Base-by-base conservation (phyloP, 2,329 filamentous ascomycete species). In the Helicocarpus griseus region DNA sequence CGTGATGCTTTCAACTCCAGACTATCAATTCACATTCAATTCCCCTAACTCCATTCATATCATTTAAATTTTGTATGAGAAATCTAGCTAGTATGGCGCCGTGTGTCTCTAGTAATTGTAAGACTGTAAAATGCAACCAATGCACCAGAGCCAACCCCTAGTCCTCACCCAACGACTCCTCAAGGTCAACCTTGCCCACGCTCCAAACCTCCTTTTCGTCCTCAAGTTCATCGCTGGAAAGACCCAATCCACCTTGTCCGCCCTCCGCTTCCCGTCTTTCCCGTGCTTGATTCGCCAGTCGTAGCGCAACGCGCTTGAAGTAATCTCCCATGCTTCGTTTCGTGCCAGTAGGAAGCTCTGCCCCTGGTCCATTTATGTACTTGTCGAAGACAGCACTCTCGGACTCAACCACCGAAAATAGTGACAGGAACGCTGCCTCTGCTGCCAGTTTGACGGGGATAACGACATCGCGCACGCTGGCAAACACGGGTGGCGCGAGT, bases 191-290 rank as follows among this genome's bases (percentile, higher is more conserved):
- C 70, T 86, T 90, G 5, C 93, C 93, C 47, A 98, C 86, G 66
- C 87, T 93, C 90, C 89, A 95, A 56, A 98, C 83, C 74, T 98
- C 93, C 69, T 82, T 85, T 74, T 96, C 89, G 70, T 98, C 93
- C 64, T 98, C 93, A 29, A 82, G 74, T 73, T 98, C 93, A 68
- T 98, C 93, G 64, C 87, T 89, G 31, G 85, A 87, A 61, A 98
- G 68, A 0, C 90, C 90, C 47, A 97, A 66, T 0, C 89, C 89
- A 44, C 90, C 90, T 53, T 85, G 80, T 6, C 91, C 93, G 55
- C 90, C 91, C 66, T 96, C 90, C 0, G 93, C 93, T 60, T 95
- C 90, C 63, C 82, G 86, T 60, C 93, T 80, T 73, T 98, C 93
- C 56, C 89, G 80, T 1, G 87, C 89, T 67, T 97, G 93, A 17